Conservation (phyloP, 2,329 filamentous ascomycete genomes). For the Hypoxylon sp. region DNA sequence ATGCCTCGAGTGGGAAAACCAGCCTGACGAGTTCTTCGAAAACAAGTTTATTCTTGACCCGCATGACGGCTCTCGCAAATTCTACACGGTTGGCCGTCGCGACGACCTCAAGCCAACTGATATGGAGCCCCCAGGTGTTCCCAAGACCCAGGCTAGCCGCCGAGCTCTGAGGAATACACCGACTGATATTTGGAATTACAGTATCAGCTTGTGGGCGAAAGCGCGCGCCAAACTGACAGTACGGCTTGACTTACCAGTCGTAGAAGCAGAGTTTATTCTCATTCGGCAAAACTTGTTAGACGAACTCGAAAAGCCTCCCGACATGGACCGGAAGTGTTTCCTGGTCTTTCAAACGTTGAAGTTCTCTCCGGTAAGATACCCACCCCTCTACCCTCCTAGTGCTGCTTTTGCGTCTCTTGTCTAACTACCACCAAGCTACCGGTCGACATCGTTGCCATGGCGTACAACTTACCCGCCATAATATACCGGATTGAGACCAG, state of each 20-base stretch:
- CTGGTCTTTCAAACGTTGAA: conserved; percentile 79
- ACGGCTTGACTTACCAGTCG: conserved; percentile 78
- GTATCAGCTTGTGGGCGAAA: conserved; percentile 75
- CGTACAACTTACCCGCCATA: conserved; percentile 80
- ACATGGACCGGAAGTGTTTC: conserved; percentile 62
- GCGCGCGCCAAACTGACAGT: conserved; percentile 61
- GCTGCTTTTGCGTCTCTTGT: neutral
- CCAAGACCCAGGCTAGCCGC: conserved; percentile 55
- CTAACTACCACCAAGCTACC: conserved; percentile 64
- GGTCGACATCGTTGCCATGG: conserved; percentile 72
- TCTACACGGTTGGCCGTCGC: conserved; percentile 62
- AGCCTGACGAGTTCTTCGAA: conserved; percentile 58
- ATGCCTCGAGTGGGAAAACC: conserved; percentile 51
- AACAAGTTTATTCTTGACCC: conserved; percentile 65
- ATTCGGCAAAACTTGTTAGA: conserved; percentile 87
- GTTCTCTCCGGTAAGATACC: conserved; percentile 74
- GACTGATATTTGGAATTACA: conserved; percentile 81
- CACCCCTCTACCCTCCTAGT: neutral
- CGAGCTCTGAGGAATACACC: conserved; percentile 49
- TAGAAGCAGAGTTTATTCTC: conserved; percentile 76
- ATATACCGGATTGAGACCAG: conserved; percentile 84
- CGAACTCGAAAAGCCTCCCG: conserved; percentile 63
- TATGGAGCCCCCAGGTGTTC: conserved; percentile 65
- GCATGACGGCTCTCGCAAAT: conserved; percentile 69
- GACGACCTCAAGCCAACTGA: conserved; percentile 69